Evolutionary conservation across 2,329 filamentous ascomycete genomes (phyloP).

Genomic region (Penicillium fuscoglaucum): DNA sequence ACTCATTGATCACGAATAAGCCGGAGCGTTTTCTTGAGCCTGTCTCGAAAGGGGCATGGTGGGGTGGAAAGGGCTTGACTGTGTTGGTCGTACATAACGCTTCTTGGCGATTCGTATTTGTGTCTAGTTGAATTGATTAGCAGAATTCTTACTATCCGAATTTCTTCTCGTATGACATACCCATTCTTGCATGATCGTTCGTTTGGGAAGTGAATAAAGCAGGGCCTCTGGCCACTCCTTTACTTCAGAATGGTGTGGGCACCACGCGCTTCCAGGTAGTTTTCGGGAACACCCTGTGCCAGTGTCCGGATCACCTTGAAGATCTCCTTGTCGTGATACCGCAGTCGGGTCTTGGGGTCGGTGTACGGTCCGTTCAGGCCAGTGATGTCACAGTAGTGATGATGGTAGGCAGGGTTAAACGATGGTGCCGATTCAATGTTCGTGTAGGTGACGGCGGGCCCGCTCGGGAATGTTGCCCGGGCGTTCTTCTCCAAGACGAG

Average conservation of each 20-base stretch:
- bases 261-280: conserved; percentile 83
- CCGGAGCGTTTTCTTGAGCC: conserved; percentile 93
- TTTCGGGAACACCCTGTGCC: conserved; percentile 79
- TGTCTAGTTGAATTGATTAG: conserved; percentile 9
- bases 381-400: conserved; percentile 94
- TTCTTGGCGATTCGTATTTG: conserved; percentile 9
- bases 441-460: conserved; percentile 82
- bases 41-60: conserved; percentile 73
- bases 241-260: conserved; percentile 92
- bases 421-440: conserved; percentile 95
- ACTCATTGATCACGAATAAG: conserved; percentile 87
- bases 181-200: background rate
- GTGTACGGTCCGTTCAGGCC: conserved; percentile 88
- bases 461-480: conserved; percentile 48
- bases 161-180: background rate
- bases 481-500: conserved; percentile 82
- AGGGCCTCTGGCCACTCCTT: background rate
- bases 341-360: conserved; percentile 89
- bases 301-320: conserved; percentile 80
- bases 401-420: conserved; percentile 72
- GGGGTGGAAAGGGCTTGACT: conserved; percentile 94
- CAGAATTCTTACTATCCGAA: too few relatives aligned
- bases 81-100: conserved; percentile 75
- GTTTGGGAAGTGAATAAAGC: conserved; percentile 4
- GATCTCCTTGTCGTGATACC: conserved; percentile 91